Evolutionary conservation across 148 eudicot species (phyloP).

Genomic region (Spergularia bocconei): DNA sequence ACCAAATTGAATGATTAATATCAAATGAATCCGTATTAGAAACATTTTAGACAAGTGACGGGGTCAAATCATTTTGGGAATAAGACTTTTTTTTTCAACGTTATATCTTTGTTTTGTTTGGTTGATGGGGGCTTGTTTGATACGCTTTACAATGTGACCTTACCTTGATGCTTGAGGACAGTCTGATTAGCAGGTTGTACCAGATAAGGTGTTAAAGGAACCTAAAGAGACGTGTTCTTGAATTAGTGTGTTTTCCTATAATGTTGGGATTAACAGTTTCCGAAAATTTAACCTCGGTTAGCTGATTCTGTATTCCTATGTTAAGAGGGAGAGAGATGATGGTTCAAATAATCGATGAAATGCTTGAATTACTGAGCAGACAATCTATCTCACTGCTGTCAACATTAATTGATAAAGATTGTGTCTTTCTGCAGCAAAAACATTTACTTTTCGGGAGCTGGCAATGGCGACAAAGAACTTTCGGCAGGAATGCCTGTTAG

Average conservation of each 20-base stretch:
- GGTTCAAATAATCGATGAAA: neutral
- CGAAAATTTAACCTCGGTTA: no score
- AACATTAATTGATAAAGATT: neutral
- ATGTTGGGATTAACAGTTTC: no score
- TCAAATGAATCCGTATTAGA: neutral
- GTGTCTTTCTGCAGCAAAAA: slow-evolving; percentile 28
- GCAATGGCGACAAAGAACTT: slow-evolving; percentile 81
- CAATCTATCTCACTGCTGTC: neutral
- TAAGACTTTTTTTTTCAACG: neutral
- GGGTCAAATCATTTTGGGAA: neutral
- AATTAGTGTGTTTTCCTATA: no score
- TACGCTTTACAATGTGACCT: no score
- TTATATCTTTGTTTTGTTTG: no score
- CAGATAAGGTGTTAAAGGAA: no score
- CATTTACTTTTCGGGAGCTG: slow-evolving; percentile 63
- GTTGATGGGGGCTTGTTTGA: no score
- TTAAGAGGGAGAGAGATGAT: neutral
- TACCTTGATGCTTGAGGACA: no score
- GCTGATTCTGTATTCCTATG: no score
- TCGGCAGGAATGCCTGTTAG: slow-evolving; percentile 67
- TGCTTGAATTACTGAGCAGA: neutral
- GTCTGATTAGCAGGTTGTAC: no score
- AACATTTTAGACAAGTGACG: neutral
- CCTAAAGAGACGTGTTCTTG: no score
- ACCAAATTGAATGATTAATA: no score